Evolutionary conservation across 169 alveolate species (phyloP).

Genomic region (Eimeria praecox): DNA sequence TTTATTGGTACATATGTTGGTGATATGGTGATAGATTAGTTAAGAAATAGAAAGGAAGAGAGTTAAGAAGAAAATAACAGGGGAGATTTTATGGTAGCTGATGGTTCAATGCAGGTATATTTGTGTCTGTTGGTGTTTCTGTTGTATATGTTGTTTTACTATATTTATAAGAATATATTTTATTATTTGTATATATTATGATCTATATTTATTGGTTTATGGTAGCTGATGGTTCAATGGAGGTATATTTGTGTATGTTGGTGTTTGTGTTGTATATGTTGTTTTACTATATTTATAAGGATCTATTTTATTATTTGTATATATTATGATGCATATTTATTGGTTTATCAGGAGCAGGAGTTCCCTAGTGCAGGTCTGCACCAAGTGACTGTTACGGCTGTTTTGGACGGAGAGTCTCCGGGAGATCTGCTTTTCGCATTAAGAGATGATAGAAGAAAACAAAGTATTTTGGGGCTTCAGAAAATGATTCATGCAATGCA

Average conservation of each 20-base stretch:
- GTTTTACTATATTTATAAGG: background rate
- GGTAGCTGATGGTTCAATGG: too few relatives aligned
- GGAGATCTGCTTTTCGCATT: slow-evolving; percentile 29
- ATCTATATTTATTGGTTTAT: background rate
- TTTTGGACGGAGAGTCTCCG: slow-evolving; percentile 19
- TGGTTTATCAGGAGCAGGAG: background rate
- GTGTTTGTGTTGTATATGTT: too few relatives aligned
- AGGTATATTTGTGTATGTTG: too few relatives aligned
- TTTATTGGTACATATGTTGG: too few relatives aligned
- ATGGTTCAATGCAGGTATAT: too few relatives aligned
- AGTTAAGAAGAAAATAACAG: too few relatives aligned
- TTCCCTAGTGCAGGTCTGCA: slow-evolving; percentile 24
- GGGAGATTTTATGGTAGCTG: too few relatives aligned
- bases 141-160: too few relatives aligned
- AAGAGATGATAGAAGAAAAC: slow-evolving; percentile 23
- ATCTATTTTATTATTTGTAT: background rate
- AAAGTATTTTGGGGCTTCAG: slow-evolving; percentile 44
- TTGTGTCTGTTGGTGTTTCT: too few relatives aligned
- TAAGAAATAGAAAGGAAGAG: too few relatives aligned
- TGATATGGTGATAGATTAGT: too few relatives aligned
- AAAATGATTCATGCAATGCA: slow-evolving; percentile 50
- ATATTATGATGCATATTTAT: background rate
- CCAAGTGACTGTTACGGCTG: slow-evolving; percentile 38
- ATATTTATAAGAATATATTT: background rate
- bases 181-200: background rate